These are phyloP conservation scores for Plasmodium inui DNA, from an alignment of 169 alveolate species.

Conservation along the genomic window DNA sequence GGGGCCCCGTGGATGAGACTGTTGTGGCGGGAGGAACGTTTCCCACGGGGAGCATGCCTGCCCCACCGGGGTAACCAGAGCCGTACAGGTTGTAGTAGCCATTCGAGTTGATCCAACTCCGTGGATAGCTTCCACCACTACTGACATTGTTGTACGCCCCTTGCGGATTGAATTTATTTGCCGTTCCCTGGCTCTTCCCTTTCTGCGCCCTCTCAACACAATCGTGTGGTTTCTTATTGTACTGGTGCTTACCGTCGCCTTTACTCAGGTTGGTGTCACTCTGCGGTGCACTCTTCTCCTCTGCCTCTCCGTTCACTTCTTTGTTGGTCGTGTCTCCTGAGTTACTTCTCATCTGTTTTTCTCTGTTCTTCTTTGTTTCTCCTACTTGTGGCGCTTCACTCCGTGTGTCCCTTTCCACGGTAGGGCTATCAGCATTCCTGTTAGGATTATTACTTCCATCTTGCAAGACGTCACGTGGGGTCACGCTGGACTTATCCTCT, in stretches of 20 bases:
- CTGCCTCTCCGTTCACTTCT: not conserved
- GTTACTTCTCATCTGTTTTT: not conserved
- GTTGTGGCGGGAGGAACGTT: not conserved
- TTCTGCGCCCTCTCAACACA: not conserved
- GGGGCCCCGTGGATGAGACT: not conserved
- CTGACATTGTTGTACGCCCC: not conserved
- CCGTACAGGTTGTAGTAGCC: slow-evolving; percentile 30
- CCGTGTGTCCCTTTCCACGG: not conserved
- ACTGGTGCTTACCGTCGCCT: not conserved
- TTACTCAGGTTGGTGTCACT: not conserved
- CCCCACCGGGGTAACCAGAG: slow-evolving; percentile 7
- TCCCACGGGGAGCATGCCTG: not conserved
- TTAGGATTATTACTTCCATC: not conserved
- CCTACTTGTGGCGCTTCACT: not conserved
- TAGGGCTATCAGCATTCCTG: not conserved
- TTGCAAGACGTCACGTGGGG: not conserved
- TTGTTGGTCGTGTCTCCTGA: not conserved
- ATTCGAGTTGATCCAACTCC: not conserved
- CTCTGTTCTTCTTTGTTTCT: not conserved
- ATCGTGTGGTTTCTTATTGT: not conserved
- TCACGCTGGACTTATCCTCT: not conserved
- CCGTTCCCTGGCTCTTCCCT: not conserved
- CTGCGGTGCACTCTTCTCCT: not conserved
- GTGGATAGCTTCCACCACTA: not conserved
- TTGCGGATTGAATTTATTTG: not conserved